Base-by-base conservation (phyloP, 148 eudicot species). In the Mesembryanthemum crystallinum region DNA sequence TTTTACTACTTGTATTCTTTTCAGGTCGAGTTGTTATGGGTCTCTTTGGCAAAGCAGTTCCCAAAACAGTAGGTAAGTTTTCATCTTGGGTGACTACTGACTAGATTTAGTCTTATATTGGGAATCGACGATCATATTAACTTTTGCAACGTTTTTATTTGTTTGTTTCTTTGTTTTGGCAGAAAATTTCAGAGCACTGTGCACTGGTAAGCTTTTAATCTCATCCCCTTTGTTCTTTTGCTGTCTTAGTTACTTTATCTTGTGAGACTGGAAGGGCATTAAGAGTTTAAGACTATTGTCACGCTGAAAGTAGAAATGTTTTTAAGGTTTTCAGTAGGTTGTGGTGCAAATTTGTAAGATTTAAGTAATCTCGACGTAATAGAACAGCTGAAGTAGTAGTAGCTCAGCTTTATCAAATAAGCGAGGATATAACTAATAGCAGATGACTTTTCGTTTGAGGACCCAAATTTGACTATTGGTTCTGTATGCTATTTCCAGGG, bases 121-220 rank as follows among this genome's bases (percentile, higher is more conserved):
- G 14, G 47, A 15, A 11, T 52, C 43, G 4, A 33, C 23, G 14
- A 27, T 63, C 28, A 28, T 59, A 75, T 58, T 81, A 45, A 82
- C 66, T 42, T 52, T 69, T 66, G 47, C 58, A 1, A 75, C 21
- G 14, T 12, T 62, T 51, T 32, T 24, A 23, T n/a, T 24, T 11
- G 3, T 47, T 24, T 3, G 3, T 12, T 12, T 25, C 11, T 20
- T 2, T 37, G 35, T 39, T 64, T 43, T 63, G 64, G 86, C 89
- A 95, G 99, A 95, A 78, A 95, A 94, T 74, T 94, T 94, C 77
- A 88, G 97, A 85, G 98, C 98, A 61, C 78, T 90, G 69, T 95
- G 99, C 88, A 95, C 99, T 80, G 99, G 99, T 92, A 87, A 69
- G 84, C 73, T 64, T 24, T 18, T 9, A 37, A 37, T 47, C 72